Base-by-base conservation (phyloP, 1,284 basidiomycete genomes). In the Clitocybe nebularis region DNA sequence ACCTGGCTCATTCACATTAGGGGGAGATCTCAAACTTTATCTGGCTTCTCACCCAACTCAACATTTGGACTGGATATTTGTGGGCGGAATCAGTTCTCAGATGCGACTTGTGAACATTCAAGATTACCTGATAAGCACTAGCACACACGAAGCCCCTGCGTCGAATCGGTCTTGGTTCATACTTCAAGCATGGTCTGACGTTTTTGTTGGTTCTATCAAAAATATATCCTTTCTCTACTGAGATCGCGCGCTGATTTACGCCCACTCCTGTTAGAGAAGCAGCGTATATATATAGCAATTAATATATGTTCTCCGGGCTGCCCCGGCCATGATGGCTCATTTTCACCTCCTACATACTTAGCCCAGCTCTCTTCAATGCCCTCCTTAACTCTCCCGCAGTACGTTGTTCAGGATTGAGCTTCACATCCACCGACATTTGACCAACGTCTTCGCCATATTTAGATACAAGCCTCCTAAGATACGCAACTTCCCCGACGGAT, bases 381-480 rank as follows among this genome's bases (percentile, higher is more conserved):
- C 79, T 69, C 51, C 60, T 74, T 57, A 99, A 68, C 67, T 94
- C 83, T 11, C 92, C 94, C 25, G 72, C 75, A 3, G 93, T 98
- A 60, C 86, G 82, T 67, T 98, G 95, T 65, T 84, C 84, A 16
- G 79, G 66, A 59, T 99, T 98, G 48, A 87, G 63, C 62, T 75
- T 84, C 50, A 79, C 67, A 67, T 98, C 94, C 50, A 72, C 73
- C 7, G 83, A 80, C 92, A 96, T 96, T 28, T 66, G 71, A 19
- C 79, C 75, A 13, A 83, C 67, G 64, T 98, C 86, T 26, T 73
- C 67, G 0, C 84, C 87, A 65, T 98, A 73, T 61, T 79, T 84
- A 28, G 64, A 60, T 7, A 92, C 78, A 23, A 98, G 73, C 26
- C 75, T 66, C 37, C 64, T 62, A 26, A 99, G 72, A 69, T 85